These are phyloP conservation scores for Zygnema circumcarinatum DNA, from an alignment of 139 green algal genomes.

Conservation along the genomic window DNA sequence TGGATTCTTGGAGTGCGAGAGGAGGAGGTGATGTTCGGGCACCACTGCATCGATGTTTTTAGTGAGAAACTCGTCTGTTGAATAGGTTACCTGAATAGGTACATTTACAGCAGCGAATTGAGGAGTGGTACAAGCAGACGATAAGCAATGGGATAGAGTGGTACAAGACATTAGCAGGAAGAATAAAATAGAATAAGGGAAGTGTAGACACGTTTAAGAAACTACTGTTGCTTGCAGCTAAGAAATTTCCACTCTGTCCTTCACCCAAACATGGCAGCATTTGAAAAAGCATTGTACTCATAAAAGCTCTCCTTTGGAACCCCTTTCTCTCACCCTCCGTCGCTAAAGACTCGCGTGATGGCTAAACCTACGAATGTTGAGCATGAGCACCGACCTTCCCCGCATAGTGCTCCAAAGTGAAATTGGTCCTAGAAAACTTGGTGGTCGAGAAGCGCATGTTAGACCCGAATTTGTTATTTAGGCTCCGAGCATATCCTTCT, in stretches of 20 bases:
- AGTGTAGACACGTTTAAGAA: background rate
- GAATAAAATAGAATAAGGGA: slow-evolving; percentile 6
- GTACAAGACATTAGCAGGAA: background rate
- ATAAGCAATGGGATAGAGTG: background rate
- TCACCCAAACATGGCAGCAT: too few species aligned
- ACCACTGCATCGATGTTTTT: slow-evolving; percentile 97
- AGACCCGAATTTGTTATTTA: slow-evolving; percentile 1
- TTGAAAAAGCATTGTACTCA: background rate
- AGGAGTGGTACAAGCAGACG: background rate
- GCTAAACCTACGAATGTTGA: background rate
- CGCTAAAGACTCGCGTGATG: background rate
- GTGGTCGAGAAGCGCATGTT: slow-evolving; percentile 23
- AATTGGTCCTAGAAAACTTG: slow-evolving; percentile 35
- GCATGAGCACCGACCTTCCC: background rate
- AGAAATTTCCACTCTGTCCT: too few species aligned
- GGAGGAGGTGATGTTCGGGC: slow-evolving; percentile 90
- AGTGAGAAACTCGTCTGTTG: slow-evolving; percentile 63
- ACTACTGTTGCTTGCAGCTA: too few species aligned
- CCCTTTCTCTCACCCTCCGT: background rate
- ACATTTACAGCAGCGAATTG: background rate
- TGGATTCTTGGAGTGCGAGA: slow-evolving; percentile 67
- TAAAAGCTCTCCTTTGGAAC: background rate
- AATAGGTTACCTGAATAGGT: slow-evolving; percentile 61
- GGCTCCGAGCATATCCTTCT: background rate
- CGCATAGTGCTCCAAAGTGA: slow-evolving; percentile 50